Percentiles rank a stretch among this genome's conserved stretches.
Evolutionary conservation across 2,329 filamentous ascomycete species (phyloP).

Genomic region (Penicillium sp.): DNA sequence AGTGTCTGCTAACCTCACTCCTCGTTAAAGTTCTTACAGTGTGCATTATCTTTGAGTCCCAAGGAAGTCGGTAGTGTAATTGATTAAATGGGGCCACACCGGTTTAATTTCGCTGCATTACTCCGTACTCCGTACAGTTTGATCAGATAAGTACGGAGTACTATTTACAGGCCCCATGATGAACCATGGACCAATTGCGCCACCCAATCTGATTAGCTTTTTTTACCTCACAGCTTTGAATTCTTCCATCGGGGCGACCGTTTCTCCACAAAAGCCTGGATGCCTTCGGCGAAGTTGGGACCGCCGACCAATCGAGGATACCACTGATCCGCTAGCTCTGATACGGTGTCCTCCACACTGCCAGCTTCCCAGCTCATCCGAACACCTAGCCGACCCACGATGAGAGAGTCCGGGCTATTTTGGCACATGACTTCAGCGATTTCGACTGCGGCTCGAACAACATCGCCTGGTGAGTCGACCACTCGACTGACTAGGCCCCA

Average conservation of each 20-base stretch:
- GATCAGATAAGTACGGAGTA: slow-evolving; percentile 5
- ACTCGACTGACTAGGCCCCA: slow-evolving; percentile 72
- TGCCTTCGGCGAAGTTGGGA: slow-evolving; percentile 69
- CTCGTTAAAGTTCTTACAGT: not conserved
- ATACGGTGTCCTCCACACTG: slow-evolving; percentile 61
- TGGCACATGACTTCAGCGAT: slow-evolving; percentile 59
- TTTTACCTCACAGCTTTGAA: slow-evolving; percentile 32
- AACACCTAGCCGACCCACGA: slow-evolving; percentile 66
- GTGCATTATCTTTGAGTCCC: not conserved
- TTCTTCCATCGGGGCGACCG: slow-evolving; percentile 59
- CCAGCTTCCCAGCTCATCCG: slow-evolving; percentile 66
- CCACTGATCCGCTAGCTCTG: slow-evolving; percentile 54
- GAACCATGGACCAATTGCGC: not conserved
- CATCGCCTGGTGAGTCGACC: slow-evolving; percentile 41
- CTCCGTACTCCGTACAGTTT: too few species aligned
- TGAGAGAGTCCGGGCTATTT: slow-evolving; percentile 69
- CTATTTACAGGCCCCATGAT: not conserved
- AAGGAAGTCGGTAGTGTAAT: too few species aligned
- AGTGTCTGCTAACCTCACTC: too few species aligned
- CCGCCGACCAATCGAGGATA: slow-evolving; percentile 58
- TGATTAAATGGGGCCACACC: too few species aligned
- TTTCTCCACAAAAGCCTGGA: slow-evolving; percentile 72
- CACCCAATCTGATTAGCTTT: slow-evolving; percentile 7
- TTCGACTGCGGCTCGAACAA: slow-evolving; percentile 47
- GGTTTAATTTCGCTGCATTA: not conserved